A percentile compares a stretch with the other conserved stretches of the same genome.
These are phyloP conservation scores for Thelephora aurantiotincta DNA, from an alignment of 768 basidiomycete species.

Conservation along the genomic window DNA sequence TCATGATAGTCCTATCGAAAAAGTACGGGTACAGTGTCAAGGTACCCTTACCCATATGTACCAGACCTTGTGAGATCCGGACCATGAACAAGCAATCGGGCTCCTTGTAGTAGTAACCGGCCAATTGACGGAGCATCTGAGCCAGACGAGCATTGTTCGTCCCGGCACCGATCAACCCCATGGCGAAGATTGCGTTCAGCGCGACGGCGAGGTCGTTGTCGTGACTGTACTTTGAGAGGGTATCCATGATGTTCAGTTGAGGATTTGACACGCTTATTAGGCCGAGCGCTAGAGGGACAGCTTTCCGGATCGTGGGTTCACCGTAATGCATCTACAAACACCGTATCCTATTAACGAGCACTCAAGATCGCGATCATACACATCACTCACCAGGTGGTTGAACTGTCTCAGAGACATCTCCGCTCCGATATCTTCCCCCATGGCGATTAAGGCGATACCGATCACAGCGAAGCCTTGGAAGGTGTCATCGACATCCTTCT, in stretches of 20 bases:
- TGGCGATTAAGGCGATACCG: slow-evolving; percentile 86
- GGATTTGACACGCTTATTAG: slow-evolving; percentile 94
- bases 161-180: slow-evolving; percentile 96
- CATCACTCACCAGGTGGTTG: slow-evolving; percentile 73
- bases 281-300: slow-evolving; percentile 89
- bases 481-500: slow-evolving; percentile 47
- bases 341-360: neutral
- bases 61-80: slow-evolving; percentile 86
- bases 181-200: slow-evolving; percentile 93
- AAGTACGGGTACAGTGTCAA: slow-evolving; percentile 97
- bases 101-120: slow-evolving; percentile 98
- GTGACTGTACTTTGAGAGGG: slow-evolving; percentile 96
- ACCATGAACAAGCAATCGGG: slow-evolving; percentile 95
- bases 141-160: slow-evolving; percentile 97
- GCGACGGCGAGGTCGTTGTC: slow-evolving; percentile 97
- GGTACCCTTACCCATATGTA: slow-evolving; percentile 99
- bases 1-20: slow-evolving; percentile 83
- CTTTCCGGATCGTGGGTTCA: slow-evolving; percentile 81
- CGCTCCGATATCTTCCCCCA: slow-evolving; percentile 96
- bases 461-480: slow-evolving; percentile 90
- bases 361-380: neutral
- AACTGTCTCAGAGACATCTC: slow-evolving; percentile 97
- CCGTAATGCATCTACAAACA: slow-evolving; percentile 90
- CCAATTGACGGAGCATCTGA: slow-evolving; percentile 94
- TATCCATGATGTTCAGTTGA: slow-evolving; percentile 86